Conservation (phyloP, 345 rosid genomes). For the Gossypium herbaceum region DNA sequence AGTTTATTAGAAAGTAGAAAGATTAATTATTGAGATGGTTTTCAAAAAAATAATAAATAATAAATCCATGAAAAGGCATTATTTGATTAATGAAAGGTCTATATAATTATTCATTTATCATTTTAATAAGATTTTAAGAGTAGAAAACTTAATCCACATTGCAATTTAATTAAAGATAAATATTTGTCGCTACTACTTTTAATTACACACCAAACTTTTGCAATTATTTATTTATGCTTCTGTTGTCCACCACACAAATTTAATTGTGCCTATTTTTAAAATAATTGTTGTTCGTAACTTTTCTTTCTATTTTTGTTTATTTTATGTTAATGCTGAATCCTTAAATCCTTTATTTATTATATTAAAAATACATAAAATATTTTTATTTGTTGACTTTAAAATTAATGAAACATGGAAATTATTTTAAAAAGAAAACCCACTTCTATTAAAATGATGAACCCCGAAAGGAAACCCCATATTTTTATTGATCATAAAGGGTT, state of each 20-base stretch:
- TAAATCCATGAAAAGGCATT: neutral
- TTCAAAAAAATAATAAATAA: neutral
- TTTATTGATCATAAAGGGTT: too few species aligned
- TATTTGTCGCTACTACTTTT: neutral
- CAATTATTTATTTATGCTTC: neutral
- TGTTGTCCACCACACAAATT: neutral
- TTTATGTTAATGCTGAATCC: neutral
- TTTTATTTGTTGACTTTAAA: too few species aligned
- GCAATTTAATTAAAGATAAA: neutral
- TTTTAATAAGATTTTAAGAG: neutral
- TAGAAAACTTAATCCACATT: neutral
- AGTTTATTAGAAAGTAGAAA: neutral
- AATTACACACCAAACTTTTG: neutral
- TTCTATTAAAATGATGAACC: too few species aligned
- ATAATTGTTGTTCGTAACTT: neutral
- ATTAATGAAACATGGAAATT: too few species aligned
- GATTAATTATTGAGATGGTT: too few species aligned
- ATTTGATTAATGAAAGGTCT: constrained; percentile 9
- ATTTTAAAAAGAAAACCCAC: too few species aligned
- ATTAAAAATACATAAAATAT: too few species aligned
- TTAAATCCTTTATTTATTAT: too few species aligned
- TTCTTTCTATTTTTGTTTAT: neutral
- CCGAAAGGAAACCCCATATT: too few species aligned
- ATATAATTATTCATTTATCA: neutral
- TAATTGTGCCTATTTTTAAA: too few species aligned